Conservation (phyloP, 768 basidiomycete species). For the Lyophyllum shimeji region DNA sequence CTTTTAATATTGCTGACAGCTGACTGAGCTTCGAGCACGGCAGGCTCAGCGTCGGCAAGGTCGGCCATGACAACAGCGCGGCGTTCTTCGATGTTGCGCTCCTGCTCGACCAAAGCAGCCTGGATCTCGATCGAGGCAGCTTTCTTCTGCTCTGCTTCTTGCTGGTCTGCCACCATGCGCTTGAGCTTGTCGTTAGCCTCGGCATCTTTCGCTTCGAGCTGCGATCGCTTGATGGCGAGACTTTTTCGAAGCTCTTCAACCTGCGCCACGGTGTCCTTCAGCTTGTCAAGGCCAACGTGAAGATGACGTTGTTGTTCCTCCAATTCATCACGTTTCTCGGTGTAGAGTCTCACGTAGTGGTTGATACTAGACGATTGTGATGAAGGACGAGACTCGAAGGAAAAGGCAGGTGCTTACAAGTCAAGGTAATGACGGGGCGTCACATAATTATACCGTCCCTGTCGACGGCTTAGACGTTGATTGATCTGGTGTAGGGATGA, state of each 20-base stretch:
- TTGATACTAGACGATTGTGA: slow-evolving; percentile 67
- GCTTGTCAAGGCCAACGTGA: slow-evolving; percentile 96
- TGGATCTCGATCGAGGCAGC: slow-evolving; percentile 95
- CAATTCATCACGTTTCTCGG: slow-evolving; percentile 94
- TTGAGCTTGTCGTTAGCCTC: slow-evolving; percentile 97
- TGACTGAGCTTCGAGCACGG: slow-evolving; percentile 89
- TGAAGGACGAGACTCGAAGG: slow-evolving; percentile 3
- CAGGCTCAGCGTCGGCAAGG: slow-evolving; percentile 96
- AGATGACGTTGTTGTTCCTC: slow-evolving; percentile 99
- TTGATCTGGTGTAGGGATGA: slow-evolving; percentile 88
- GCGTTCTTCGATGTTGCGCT: slow-evolving; percentile 85
- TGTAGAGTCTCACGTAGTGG: slow-evolving; percentile 93
- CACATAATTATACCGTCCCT: slow-evolving; percentile 95
- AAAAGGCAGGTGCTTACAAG: slow-evolving; percentile 65
- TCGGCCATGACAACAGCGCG: slow-evolving; percentile 90
- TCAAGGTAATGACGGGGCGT: slow-evolving; percentile 98
- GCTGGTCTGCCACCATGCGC: slow-evolving; percentile 98
- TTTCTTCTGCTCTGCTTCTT: slow-evolving; percentile 98
- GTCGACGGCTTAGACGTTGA: slow-evolving; percentile 81
- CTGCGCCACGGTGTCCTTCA: slow-evolving; percentile 92
- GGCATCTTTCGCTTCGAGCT: slow-evolving; percentile 89
- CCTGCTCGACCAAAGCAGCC: slow-evolving; percentile 89
- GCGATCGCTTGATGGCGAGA: slow-evolving; percentile 89
- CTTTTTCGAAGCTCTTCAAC: slow-evolving; percentile 96
- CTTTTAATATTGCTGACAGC: slow-evolving; percentile 98